Evolutionary conservation across 768 basidiomycete species (phyloP).

Genomic region (Suillus variegatus): DNA sequence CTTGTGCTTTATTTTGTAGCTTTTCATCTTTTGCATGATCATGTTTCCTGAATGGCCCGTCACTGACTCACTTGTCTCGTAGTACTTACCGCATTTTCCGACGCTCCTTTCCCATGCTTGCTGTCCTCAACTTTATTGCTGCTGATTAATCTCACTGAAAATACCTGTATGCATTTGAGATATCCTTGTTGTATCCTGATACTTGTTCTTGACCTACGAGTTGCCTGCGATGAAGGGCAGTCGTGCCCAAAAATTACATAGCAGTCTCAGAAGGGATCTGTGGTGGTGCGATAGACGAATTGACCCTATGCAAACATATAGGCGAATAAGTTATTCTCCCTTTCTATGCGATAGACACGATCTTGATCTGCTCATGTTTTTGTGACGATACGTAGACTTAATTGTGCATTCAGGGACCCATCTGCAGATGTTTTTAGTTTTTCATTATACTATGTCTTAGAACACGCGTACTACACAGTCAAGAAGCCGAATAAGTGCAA

Average conservation of each 20-base stretch:
- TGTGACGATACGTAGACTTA: background rate
- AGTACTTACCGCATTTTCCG: background rate
- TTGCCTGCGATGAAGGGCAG: background rate
- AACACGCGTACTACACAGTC: too few relatives aligned
- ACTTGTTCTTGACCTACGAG: background rate
- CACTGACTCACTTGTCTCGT: background rate
- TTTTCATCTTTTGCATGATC: background rate
- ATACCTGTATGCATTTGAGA: background rate
- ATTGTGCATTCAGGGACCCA: too few relatives aligned
- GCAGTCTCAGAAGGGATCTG: background rate
- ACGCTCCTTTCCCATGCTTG: background rate
- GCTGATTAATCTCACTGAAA: background rate
- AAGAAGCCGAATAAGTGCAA: too few relatives aligned
- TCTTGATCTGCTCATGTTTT: background rate
- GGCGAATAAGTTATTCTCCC: background rate
- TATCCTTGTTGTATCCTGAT: background rate
- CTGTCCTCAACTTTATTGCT: background rate
- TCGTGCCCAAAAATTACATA: background rate
- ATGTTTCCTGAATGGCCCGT: background rate
- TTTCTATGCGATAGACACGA: background rate
- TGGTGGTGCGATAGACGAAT: background rate
- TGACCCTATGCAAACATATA: background rate
- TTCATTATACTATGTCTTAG: too few relatives aligned
- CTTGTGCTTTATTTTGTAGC: background rate
- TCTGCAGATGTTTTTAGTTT: too few relatives aligned